Conservation (phyloP, 139 green algal genomes). For the Micractinium sp. region DNA sequence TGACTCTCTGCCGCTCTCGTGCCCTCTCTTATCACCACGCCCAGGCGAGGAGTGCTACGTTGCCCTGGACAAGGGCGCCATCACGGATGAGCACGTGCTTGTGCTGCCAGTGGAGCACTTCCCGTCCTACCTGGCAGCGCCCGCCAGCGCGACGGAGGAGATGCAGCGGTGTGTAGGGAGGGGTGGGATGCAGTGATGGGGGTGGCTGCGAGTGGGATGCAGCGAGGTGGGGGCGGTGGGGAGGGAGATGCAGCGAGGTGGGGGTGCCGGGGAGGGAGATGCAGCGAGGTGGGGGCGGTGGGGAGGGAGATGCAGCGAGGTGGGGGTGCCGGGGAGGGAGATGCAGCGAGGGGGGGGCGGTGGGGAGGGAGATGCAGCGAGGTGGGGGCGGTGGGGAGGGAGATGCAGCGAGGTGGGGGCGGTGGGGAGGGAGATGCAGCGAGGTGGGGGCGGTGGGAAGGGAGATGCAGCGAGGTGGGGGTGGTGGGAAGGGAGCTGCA, state of each 20-base stretch:
- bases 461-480: too few relatives aligned
- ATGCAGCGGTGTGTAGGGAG: neutral
- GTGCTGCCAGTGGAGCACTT: slow-evolving; percentile 94
- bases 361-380: neutral
- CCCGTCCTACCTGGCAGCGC: slow-evolving; percentile 62
- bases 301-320: neutral
- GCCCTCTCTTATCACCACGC: neutral
- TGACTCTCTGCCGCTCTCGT: too few relatives aligned
- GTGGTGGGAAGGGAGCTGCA: too few relatives aligned
- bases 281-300: neutral
- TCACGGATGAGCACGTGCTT: slow-evolving; percentile 81
- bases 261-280: too few relatives aligned
- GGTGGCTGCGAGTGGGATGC: too few relatives aligned
- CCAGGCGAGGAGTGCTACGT: slow-evolving; percentile 85
- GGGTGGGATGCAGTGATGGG: too few relatives aligned
- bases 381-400: too few relatives aligned
- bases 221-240: slow-evolving; percentile 64
- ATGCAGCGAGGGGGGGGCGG: neutral
- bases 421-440: neutral
- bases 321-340: neutral
- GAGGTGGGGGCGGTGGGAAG: neutral
- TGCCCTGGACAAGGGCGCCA: slow-evolving; percentile 86
- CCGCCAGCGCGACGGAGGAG: slow-evolving; percentile 32
- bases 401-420: too few relatives aligned
- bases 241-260: too few relatives aligned